Evolutionary conservation across 163 green algal species (phyloP).

Genomic region (Chlamydomonas reinhardtii): DNA sequence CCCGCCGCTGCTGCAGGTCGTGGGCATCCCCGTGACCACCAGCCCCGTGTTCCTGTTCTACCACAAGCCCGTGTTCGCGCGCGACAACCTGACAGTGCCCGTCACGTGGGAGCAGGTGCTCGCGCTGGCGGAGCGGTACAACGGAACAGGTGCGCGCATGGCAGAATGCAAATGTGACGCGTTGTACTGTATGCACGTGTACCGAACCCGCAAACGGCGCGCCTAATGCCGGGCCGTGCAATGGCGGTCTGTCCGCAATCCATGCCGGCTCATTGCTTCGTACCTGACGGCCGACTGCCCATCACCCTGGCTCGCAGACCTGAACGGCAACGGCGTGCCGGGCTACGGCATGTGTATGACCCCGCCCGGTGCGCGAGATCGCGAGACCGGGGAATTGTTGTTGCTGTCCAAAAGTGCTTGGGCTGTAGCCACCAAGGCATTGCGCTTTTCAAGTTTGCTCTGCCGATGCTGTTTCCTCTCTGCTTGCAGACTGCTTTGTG

Average conservation of each 20-base stretch:
- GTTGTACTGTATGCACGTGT: too few relatives aligned
- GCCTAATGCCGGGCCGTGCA: too few relatives aligned
- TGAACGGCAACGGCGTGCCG: constrained; percentile 17
- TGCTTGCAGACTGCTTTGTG: constrained; percentile 24
- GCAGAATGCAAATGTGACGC: too few relatives aligned
- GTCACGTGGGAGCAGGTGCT: constrained; percentile 19
- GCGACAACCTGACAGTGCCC: constrained; percentile 9
- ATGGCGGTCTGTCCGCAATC: too few relatives aligned
- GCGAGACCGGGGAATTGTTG: too few relatives aligned
- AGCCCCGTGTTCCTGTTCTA: constrained; percentile 19
- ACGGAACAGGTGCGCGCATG: constrained; percentile 10
- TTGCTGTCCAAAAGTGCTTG: too few relatives aligned
- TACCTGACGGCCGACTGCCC: too few relatives aligned
- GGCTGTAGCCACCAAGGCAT: too few relatives aligned
- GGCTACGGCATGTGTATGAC: constrained; percentile 33
- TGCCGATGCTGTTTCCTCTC: too few relatives aligned
- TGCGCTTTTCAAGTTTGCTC: too few relatives aligned
- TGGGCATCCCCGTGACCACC: constrained; percentile 29
- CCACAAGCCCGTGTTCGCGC: constrained; percentile 4
- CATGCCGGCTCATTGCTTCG: too few relatives aligned
- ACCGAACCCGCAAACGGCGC: too few relatives aligned
- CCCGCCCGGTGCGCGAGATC: constrained; percentile 3
- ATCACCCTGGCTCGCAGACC: background rate
- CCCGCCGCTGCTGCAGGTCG: background rate
- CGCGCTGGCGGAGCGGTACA: constrained; percentile 27